Evolutionary conservation across 1,139 yeast genomes (phyloP).

Genomic region (Blastobotrys niveus): DNA sequence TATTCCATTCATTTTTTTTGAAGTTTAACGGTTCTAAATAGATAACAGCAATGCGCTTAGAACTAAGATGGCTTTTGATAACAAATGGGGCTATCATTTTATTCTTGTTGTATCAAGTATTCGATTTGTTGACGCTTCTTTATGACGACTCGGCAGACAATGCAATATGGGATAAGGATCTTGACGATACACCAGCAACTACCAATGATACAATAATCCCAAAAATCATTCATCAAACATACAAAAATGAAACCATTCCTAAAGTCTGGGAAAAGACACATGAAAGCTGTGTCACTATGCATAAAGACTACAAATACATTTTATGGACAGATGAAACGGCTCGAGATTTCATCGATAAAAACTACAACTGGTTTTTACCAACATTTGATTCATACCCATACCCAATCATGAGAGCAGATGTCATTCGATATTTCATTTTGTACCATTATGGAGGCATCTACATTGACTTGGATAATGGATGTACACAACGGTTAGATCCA

Average conservation of each 20-base stretch:
- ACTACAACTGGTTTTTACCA: slow-evolving; percentile 79
- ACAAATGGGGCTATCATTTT: slow-evolving; percentile 40
- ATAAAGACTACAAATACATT: slow-evolving; percentile 71
- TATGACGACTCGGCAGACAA: slow-evolving; percentile 40
- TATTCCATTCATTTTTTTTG: too few relatives aligned
- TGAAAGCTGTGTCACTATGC: slow-evolving; percentile 64
- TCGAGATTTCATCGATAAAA: slow-evolving; percentile 65
- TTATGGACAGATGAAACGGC: slow-evolving; percentile 85
- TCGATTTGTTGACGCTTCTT: slow-evolving; percentile 69
- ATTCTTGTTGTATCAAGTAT: slow-evolving; percentile 56
- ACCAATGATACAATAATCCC: slow-evolving; percentile 45
- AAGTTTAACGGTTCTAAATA: background rate
- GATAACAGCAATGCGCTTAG: slow-evolving; percentile 24
- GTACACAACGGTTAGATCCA: slow-evolving; percentile 72
- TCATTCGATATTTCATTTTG: slow-evolving; percentile 81
- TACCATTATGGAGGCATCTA: slow-evolving; percentile 85
- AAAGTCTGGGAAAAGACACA: slow-evolving; percentile 77
- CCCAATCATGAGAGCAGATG: slow-evolving; percentile 88
- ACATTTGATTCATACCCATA: slow-evolving; percentile 74
- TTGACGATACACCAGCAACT: background rate
- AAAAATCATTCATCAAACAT: slow-evolving; percentile 88
- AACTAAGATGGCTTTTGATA: slow-evolving; percentile 27
- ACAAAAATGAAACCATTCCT: slow-evolving; percentile 72
- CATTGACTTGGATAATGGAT: slow-evolving; percentile 86
- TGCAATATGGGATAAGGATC: slow-evolving; percentile 12